Conservation (phyloP, 116 monocot genomes). For the Cymodocea nodosa region DNA sequence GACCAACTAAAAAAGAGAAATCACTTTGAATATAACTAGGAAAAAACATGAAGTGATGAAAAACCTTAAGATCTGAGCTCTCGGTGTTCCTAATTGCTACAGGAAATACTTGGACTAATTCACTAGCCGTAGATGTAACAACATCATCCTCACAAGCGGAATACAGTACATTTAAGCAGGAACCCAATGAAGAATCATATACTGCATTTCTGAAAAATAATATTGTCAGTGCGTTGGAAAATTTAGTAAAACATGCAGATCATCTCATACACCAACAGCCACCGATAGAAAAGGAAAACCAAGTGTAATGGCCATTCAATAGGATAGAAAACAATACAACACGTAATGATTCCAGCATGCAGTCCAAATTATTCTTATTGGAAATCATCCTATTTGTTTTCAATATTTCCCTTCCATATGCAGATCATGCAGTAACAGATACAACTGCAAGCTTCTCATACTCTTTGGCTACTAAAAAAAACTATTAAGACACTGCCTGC, state of each 20-base stretch:
- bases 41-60: not conserved
- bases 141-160: slow-evolving; percentile 47
- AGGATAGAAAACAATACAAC: too few species aligned
- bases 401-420: too few species aligned
- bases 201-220: slow-evolving; percentile 39
- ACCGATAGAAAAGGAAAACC: not conserved
- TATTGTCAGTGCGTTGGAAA: slow-evolving; percentile 4
- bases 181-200: slow-evolving; percentile 72
- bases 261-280: not conserved
- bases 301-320: too few species aligned
- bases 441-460: too few species aligned
- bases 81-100: slow-evolving; percentile 44
- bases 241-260: not conserved
- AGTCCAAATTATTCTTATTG: too few species aligned
- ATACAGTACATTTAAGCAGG: slow-evolving; percentile 72
- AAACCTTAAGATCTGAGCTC: slow-evolving; percentile 83
- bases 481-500: too few species aligned
- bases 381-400: too few species aligned
- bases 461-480: too few species aligned
- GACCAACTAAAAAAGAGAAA: too few species aligned
- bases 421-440: too few species aligned
- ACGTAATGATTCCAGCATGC: too few species aligned
- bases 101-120: slow-evolving; percentile 49
- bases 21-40: not conserved
- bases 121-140: slow-evolving; percentile 62